A percentile compares a stretch with the other conserved stretches of the same genome.
phyloP scores from a whole-genome alignment of 306 rosid species.

The Malus sylvestris region DNA sequence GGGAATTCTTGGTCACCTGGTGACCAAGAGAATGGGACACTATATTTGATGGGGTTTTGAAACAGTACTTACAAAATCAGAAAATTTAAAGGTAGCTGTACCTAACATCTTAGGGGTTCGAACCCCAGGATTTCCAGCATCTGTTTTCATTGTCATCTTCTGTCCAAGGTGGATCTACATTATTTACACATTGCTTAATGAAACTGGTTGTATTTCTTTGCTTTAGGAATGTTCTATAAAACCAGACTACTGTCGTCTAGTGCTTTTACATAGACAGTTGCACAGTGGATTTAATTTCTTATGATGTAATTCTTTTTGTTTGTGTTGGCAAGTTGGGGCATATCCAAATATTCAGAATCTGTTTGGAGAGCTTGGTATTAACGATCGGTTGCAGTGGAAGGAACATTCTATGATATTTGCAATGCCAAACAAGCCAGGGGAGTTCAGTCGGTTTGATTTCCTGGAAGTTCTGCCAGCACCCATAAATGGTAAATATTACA shows the following conservation, averaged over 20 bases:
- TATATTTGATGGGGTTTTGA: neutral
- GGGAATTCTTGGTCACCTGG: too few relatives aligned
- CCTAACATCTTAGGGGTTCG: neutral
- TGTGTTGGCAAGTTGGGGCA: conserved; percentile 71
- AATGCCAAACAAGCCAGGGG: conserved; percentile 92
- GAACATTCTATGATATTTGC: conserved; percentile 99
- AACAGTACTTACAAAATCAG: neutral
- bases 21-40: too few relatives aligned
- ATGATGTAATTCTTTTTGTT: conserved; percentile 1
- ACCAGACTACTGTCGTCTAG: neutral
- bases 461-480: conserved; percentile 81
- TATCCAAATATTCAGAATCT: conserved; percentile 90
- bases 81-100: neutral
- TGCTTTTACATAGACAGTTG: neutral
- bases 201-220: neutral
- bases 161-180: neutral
- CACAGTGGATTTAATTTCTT: neutral
- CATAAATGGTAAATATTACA: conserved; percentile 58
- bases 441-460: conserved; percentile 94
- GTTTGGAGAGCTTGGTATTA: conserved; percentile 91
- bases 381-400: conserved; percentile 97
- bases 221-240: conserved; percentile 4
- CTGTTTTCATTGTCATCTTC: neutral
- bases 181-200: neutral
- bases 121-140: neutral